phyloP scores from a whole-genome alignment of 306 rosid species.

The Acacia acuminata region DNA sequence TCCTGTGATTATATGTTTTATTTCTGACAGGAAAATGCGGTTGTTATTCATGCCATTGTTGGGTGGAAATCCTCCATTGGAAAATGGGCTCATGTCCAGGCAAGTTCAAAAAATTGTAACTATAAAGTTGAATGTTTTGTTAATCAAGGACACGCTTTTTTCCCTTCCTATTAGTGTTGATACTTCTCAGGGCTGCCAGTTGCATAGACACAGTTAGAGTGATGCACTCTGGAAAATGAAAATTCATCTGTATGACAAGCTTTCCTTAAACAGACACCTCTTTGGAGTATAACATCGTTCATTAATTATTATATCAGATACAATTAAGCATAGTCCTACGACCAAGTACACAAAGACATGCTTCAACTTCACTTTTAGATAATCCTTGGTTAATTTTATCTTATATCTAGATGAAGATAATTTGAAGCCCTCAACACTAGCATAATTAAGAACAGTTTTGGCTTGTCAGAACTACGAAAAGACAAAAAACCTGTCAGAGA shows the following conservation, averaged over 20 bases:
- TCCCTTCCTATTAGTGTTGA: background rate
- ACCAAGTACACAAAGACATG: background rate
- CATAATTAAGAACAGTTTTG: background rate
- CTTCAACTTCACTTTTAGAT: background rate
- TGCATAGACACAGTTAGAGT: constrained; percentile 4
- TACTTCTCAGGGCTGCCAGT: constrained; percentile 16
- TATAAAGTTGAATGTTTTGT: background rate
- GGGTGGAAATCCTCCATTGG: constrained; percentile 97
- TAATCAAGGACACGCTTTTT: constrained; percentile 6
- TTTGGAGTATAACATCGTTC: constrained; percentile 8
- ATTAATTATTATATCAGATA: background rate
- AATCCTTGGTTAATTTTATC: background rate
- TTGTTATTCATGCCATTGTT: constrained; percentile 81
- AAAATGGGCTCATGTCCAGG: constrained; percentile 93
- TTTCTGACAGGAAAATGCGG: constrained; percentile 80
- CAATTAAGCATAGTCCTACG: background rate
- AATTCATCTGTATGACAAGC: constrained; percentile 15
- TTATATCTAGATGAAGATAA: background rate
- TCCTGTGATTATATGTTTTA: constrained; percentile 10
- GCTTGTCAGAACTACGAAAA: background rate
- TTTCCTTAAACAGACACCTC: background rate
- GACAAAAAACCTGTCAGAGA: background rate
- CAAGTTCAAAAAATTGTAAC: constrained; percentile 39
- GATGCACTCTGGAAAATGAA: constrained; percentile 13
- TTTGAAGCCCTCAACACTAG: background rate